Conservation (phyloP, 306 rosid species). For the Mimosa bimucronata region DNA sequence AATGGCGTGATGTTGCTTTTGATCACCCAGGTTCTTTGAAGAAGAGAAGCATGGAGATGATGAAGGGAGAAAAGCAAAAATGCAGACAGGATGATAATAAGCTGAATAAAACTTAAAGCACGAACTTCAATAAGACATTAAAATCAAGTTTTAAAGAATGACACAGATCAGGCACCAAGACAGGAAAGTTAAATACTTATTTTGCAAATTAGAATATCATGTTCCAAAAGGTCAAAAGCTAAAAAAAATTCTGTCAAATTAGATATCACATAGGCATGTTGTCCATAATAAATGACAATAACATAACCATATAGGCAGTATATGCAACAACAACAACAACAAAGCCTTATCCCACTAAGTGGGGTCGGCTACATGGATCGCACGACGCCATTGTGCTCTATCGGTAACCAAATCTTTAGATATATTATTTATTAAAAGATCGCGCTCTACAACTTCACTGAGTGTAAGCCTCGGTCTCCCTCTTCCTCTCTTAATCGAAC, state of each 20-base stretch:
- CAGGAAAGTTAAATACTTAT: neutral
- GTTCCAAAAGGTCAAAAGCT: neutral
- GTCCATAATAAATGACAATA: neutral
- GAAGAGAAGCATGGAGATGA: slow-evolving; percentile 12
- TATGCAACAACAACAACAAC: too few species aligned
- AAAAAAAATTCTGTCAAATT: neutral
- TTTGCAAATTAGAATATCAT: slow-evolving; percentile 1
- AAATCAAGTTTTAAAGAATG: neutral
- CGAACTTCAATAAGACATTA: neutral
- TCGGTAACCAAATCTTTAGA: too few species aligned
- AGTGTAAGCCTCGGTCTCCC: too few species aligned
- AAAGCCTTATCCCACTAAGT: too few species aligned
- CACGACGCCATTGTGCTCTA: too few species aligned
- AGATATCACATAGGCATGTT: neutral
- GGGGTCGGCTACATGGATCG: too few species aligned
- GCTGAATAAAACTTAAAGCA: neutral
- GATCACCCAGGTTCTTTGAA: slow-evolving; percentile 14
- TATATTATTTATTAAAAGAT: too few species aligned
- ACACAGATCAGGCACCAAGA: neutral
- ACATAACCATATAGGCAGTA: neutral
- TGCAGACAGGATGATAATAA: neutral
- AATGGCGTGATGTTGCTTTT: neutral
- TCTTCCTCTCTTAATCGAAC: too few species aligned
- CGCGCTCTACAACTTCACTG: too few species aligned
- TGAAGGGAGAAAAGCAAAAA: neutral